Percentiles rank a stretch among this genome's conserved stretches.
phyloP scores from a whole-genome alignment of 2,329 filamentous ascomycete species.

The Ceratocystis papillata region DNA sequence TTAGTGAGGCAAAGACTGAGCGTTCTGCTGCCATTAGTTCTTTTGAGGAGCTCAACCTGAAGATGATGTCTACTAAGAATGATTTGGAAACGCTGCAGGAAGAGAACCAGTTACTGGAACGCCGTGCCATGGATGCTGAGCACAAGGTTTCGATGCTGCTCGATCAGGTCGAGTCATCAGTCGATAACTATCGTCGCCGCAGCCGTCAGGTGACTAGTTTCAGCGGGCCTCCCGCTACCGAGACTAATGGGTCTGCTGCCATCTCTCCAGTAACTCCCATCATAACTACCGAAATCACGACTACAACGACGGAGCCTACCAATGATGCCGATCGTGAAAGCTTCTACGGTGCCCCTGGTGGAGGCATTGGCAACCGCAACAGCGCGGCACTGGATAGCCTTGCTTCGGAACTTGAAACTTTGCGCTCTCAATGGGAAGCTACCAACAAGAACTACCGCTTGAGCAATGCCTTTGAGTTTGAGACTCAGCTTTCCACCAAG shows the following conservation, averaged over 20 bases:
- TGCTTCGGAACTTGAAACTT: constrained; percentile 79
- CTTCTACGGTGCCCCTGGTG: constrained; percentile 49
- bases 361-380: constrained; percentile 42
- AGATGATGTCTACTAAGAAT: constrained; percentile 49
- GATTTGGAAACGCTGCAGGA: constrained; percentile 73
- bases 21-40: constrained; percentile 54
- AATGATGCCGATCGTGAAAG: constrained; percentile 48
- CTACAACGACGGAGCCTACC: constrained; percentile 16
- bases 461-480: constrained; percentile 82
- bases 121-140: constrained; percentile 79
- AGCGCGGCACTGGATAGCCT: constrained; percentile 74
- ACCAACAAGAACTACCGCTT: constrained; percentile 92
- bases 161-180: constrained; percentile 86
- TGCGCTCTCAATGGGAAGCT: constrained; percentile 87
- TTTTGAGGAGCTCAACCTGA: constrained; percentile 43
- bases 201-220: constrained; percentile 46
- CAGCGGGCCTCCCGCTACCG: constrained; percentile 20
- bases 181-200: constrained; percentile 84
- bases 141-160: constrained; percentile 85
- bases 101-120: constrained; percentile 72
- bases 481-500: constrained; percentile 37
- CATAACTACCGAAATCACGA: constrained; percentile 15
- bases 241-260: constrained; percentile 35
- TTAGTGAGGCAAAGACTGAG: constrained; percentile 54
- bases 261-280: constrained; percentile 23